A percentile compares a stretch with the other conserved stretches of the same genome.
Conservation (phyloP, 306 rosid genomes). For the Vicia sativa region DNA sequence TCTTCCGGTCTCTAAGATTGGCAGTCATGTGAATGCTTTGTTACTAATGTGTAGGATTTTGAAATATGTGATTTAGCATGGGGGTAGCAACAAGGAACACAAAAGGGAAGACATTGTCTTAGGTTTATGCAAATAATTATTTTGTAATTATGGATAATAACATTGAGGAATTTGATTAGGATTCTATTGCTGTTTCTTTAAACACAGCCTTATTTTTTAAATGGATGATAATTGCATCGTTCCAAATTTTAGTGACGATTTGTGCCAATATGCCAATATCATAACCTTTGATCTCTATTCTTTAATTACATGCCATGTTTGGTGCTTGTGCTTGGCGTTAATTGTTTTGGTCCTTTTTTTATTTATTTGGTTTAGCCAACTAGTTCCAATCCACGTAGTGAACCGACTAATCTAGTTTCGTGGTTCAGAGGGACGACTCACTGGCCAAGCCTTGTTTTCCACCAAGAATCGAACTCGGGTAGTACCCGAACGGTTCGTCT, state of each 20-base stretch:
- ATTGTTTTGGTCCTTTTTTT: neutral
- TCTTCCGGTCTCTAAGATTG: too few species aligned
- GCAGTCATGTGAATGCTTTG: too few species aligned
- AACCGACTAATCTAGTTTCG: too few species aligned
- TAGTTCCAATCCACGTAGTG: too few species aligned
- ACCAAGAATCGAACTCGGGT: too few species aligned
- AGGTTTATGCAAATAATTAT: slow-evolving; percentile 4
- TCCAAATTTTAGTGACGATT: neutral
- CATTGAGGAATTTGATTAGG: neutral
- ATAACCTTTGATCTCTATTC: neutral
- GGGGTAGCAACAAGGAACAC: too few species aligned
- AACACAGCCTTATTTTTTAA: neutral
- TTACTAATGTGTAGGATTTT: too few species aligned
- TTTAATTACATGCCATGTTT: slow-evolving; percentile 2
- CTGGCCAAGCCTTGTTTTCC: too few species aligned
- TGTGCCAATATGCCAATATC: neutral
- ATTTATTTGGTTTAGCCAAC: too few species aligned
- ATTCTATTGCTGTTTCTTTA: neutral
- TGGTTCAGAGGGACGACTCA: too few species aligned
- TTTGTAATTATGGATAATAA: slow-evolving; percentile 5
- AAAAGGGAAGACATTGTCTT: neutral
- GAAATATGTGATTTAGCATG: too few species aligned
- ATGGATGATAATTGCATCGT: neutral
- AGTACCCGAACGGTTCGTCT: too few species aligned
- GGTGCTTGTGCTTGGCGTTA: neutral